A percentile compares a stretch with the other conserved stretches of the same genome.
Conservation (phyloP, 2,329 filamentous ascomycete species). For the Pestalotiopsis fici region DNA sequence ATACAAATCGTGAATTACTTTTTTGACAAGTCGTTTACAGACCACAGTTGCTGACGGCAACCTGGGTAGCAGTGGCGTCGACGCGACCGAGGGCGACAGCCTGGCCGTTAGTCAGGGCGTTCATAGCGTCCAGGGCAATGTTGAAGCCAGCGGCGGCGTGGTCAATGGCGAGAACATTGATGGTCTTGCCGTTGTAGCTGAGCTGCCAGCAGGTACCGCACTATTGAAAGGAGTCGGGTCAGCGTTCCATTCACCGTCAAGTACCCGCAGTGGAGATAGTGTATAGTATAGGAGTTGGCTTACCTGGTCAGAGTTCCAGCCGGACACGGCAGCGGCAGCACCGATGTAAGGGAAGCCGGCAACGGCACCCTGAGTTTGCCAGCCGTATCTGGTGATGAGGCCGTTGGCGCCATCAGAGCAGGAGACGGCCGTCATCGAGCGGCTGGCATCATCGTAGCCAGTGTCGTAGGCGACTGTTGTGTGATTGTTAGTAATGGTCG, state of each 20-base stretch:
- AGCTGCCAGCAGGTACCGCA: constrained; percentile 64
- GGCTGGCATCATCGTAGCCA: constrained; percentile 64
- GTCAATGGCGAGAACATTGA: constrained; percentile 60
- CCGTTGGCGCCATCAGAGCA: constrained; percentile 72
- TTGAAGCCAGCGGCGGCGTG: constrained; percentile 52
- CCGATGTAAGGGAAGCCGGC: constrained; percentile 57
- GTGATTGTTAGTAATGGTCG: constrained; percentile 16
- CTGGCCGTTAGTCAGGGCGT: constrained; percentile 54
- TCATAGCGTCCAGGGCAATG: constrained; percentile 57
- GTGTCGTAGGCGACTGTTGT: constrained; percentile 68
- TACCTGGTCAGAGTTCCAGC: constrained; percentile 54
- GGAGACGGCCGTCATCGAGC: constrained; percentile 57
- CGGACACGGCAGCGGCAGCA: constrained; percentile 49
- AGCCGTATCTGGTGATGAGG: constrained; percentile 62
- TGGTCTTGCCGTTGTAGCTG: constrained; percentile 48
- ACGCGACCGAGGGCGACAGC: constrained; percentile 52
- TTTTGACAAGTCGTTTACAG: constrained; percentile 20
- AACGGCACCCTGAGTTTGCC: constrained; percentile 54
- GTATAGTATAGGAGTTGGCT: constrained; percentile 11
- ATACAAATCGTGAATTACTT: neutral
- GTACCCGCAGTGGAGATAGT: neutral
- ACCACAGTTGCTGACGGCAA: constrained; percentile 44
- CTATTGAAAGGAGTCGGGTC: constrained; percentile 18
- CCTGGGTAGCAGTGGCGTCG: constrained; percentile 48
- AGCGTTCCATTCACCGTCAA: neutral